Base-by-base conservation (phyloP, 768 basidiomycete species). In the Pisolithus orientalis region DNA sequence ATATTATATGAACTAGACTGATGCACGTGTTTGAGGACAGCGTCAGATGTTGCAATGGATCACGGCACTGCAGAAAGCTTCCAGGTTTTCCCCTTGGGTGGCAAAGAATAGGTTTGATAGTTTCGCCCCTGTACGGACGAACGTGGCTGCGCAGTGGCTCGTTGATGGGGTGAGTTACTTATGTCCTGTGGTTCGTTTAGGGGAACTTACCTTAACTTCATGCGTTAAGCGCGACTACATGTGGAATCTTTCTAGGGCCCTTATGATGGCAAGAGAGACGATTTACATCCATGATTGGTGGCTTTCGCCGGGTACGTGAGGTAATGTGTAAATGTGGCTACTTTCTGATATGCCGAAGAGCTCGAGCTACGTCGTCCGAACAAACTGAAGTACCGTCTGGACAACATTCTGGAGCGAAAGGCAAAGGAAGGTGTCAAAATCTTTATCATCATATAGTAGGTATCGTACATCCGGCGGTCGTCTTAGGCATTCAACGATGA, bases 241-340 rank as follows among this genome's bases (percentile, higher is more conserved):
- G 70, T 99, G 95, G 96, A 95, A 94, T 63, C 72, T 99, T 24
- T 91, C 90, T 24, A 80, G 91, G 39, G 95, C 95, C 0, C 85
- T 99, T 44, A 75, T 90, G 25, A 78, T 96, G 59, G 95, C 95
- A 0, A 86, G 85, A 65, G 86, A 92, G 61, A 77, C 72, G 43
- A 93, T 96, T 51, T 94, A 93, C 64, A 96, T 97, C 37, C 96
- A 98, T 64, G 95, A 95, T 69, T 97, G 95, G 95, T 98, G 95
- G 96, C 72, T 94, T 24, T 91, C 91, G 25, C 92, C 91, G 4
- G 86, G 90, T 90, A 63, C 49, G 62, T 61, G 29, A 31, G 10
- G 6, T n/a, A 29, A 25, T 49, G 10, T 1, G 34, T 39, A 34
- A n/a, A 21, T 46, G 5, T 21, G 31, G 13, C 34, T 31, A 27